Base-by-base conservation (phyloP, 2,329 filamentous ascomycete species). In the Talaromyces sp. region DNA sequence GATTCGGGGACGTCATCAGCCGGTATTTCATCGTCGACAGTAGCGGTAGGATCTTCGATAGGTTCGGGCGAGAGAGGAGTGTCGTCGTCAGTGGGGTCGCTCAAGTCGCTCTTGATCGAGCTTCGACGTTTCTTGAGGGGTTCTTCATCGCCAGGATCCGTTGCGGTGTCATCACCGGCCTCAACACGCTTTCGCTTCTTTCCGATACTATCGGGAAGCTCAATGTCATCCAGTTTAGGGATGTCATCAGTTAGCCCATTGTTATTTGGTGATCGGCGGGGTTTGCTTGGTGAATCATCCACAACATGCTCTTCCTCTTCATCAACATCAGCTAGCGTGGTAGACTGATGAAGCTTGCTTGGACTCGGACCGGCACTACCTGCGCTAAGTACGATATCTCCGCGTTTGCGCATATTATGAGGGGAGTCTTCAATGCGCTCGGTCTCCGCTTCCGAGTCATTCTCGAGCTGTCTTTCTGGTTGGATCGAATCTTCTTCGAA, bases 341-440 rank as follows among this genome's bases (percentile, higher is more conserved):
- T 77, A 52, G 81, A 79, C 56, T 87, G 84, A 61, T 85, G 85
- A 54, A 91, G 81, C 76, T 91, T 93, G 79, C 87, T 92, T 3
- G 89, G 89, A 49, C 86, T 91, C 60, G 82, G 83, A 63, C 88
- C 85, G 58, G 84, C 65, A 50, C 76, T 81, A 54, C 80, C 78
- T 50, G 80, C 79, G 67, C 80, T 83, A 58, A 87, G 72, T 39
- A 86, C 78, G 9, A 88, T 82, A 63, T 87, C 82, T 64, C 82
- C 43, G n/a, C 43, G 80, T 63, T 84, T 81, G 42, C 85, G 80
- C 66, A 81, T 75, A 65, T 80, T 89, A 57, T 85, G 84, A 16
- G 92, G 91, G n/a, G 91, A 96, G 67, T 89, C 86, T 68, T 94
- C 94, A 55, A 99, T 82, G 54, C 94, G 87, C 75, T 97, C 92